phyloP scores from a whole-genome alignment of 1,139 yeast species.

The Pneumocystis canis region DNA sequence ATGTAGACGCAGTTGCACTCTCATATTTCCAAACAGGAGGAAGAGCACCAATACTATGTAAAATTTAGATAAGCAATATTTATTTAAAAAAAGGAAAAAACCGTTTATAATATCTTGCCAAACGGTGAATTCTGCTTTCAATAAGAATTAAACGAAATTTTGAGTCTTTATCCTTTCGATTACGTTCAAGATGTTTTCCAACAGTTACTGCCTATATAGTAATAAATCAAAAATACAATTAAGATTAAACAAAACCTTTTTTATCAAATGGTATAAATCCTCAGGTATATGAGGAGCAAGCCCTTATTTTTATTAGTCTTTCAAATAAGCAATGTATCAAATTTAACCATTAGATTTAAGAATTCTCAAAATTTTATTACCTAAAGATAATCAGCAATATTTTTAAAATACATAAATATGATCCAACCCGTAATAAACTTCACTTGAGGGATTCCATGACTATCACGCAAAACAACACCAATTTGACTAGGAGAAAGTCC shows the following conservation, averaged over 20 bases:
- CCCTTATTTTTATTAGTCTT: constrained; percentile 30
- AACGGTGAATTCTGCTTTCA: constrained; percentile 99
- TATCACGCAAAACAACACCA: constrained; percentile 98
- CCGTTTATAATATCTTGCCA: constrained; percentile 49
- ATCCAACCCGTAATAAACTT: constrained; percentile 78
- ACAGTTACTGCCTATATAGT: constrained; percentile 64
- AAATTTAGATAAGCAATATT: not conserved
- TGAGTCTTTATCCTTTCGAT: constrained; percentile 99
- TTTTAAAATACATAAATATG: not conserved
- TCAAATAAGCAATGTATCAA: constrained; percentile 26
- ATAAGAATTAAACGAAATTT: constrained; percentile 99
- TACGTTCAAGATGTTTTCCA: constrained; percentile 99
- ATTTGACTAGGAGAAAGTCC: constrained; percentile 99
- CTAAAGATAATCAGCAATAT: constrained; percentile 5
- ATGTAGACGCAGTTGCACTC: constrained; percentile 99
- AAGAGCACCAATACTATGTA: not conserved
- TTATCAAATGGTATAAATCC: constrained; percentile 96
- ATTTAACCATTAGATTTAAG: constrained; percentile 86
- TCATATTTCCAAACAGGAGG: constrained; percentile 40
- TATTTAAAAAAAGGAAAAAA: not conserved
- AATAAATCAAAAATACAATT: not conserved
- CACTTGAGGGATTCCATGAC: constrained; percentile 98
- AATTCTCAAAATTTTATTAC: constrained; percentile 96
- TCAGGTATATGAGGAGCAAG: constrained; percentile 99
- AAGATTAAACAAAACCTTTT: constrained; percentile 37